Conservation (phyloP, 306 rosid species). For the Cucurbita pepo region DNA sequence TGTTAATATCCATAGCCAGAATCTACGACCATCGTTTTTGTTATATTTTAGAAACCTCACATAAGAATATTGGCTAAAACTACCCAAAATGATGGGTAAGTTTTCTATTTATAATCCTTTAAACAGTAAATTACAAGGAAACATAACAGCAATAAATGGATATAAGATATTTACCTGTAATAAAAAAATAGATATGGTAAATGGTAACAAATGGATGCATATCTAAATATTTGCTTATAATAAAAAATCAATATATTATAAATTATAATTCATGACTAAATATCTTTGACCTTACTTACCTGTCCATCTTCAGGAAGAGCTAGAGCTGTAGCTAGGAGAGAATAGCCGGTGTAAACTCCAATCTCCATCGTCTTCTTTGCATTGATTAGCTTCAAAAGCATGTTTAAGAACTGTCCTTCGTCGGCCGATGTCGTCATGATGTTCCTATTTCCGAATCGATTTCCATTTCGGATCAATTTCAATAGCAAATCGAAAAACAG, state of each 20-base stretch:
- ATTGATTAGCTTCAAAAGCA: slow-evolving; percentile 58
- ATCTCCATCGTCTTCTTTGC: slow-evolving; percentile 37
- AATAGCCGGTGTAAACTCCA: slow-evolving; percentile 77
- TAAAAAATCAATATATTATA: no score
- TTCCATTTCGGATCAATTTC: neutral
- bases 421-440: slow-evolving; percentile 9
- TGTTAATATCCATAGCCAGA: slow-evolving; percentile 85
- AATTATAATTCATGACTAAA: no score
- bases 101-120: no score
- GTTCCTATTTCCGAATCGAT: neutral
- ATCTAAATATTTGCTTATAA: no score
- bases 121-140: no score
- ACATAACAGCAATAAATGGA: no score
- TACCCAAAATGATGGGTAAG: no score
- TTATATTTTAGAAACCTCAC: no score
- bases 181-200: no score
- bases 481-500: neutral
- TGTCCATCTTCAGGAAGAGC: slow-evolving; percentile 89
- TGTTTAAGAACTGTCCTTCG: slow-evolving; percentile 8
- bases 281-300: slow-evolving; percentile 12
- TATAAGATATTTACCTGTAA: no score
- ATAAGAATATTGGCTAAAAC: no score
- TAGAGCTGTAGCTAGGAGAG: slow-evolving; percentile 85
- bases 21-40: slow-evolving; percentile 20
- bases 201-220: no score